Evolutionary conservation across 306 rosid species (phyloP).

Genomic region (Prinsepia uniflora): DNA sequence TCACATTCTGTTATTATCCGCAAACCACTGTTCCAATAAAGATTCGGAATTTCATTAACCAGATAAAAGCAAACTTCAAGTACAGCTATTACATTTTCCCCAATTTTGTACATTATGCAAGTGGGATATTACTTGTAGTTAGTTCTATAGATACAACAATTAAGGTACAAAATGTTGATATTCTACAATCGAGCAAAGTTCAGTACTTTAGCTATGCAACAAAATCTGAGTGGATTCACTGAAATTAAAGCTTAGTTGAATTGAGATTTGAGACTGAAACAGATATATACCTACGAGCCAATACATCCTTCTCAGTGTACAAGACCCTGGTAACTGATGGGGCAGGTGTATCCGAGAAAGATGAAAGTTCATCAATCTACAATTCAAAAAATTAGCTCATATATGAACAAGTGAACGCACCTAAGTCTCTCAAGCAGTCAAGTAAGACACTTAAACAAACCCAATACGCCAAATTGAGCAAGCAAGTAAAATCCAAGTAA

Average conservation of each 20-base stretch:
- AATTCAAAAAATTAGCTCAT: slow-evolving; percentile 10
- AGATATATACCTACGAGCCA: slow-evolving; percentile 60
- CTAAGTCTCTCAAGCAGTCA: neutral
- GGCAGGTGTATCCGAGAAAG: slow-evolving; percentile 75
- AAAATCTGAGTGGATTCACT: neutral
- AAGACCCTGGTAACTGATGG: slow-evolving; percentile 92
- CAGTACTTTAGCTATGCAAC: neutral
- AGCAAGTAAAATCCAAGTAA: neutral
- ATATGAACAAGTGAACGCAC: slow-evolving; percentile 4
- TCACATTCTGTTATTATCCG: neutral
- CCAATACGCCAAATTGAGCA: slow-evolving; percentile 11
- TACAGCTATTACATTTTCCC: neutral
- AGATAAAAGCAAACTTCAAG: neutral
- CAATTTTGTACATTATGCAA: neutral
- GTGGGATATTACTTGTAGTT: neutral
- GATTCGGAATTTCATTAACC: neutral
- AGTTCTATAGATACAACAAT: neutral
- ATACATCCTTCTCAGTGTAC: slow-evolving; percentile 75
- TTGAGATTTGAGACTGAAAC: neutral
- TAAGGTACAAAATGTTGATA: neutral
- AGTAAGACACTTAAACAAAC: neutral
- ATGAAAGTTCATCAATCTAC: slow-evolving; percentile 83
- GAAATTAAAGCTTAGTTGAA: neutral
- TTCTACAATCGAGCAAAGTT: neutral
- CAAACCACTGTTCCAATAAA: neutral